A percentile compares a stretch with the other conserved stretches of the same genome.
Evolutionary conservation across 345 rosid genomes (phyloP).

Genomic region (Bruguiera parviflora): DNA sequence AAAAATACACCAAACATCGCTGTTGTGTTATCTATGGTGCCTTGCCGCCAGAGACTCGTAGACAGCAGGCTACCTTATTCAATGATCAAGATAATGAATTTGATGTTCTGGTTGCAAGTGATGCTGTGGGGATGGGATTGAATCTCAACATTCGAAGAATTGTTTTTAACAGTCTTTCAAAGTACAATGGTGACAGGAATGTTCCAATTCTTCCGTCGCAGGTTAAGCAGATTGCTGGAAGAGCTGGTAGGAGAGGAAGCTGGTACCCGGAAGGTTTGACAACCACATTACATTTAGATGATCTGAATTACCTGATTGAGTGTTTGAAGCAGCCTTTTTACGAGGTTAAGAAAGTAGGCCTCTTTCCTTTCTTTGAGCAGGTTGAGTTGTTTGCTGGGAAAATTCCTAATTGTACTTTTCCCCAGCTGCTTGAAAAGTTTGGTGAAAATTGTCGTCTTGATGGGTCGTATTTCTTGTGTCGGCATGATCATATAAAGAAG

Average conservation of each 20-base stretch:
- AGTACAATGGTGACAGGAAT: constrained; percentile 79
- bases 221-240: constrained; percentile 93
- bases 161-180: constrained; percentile 64
- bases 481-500: constrained; percentile 79
- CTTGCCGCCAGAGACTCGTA: constrained; percentile 89
- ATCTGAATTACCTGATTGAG: constrained; percentile 68
- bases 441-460: constrained; percentile 77
- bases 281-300: constrained; percentile 67
- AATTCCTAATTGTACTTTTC: constrained; percentile 48
- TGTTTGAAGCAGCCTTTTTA: constrained; percentile 87
- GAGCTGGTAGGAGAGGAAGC: constrained; percentile 97
- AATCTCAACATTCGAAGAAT: constrained; percentile 92
- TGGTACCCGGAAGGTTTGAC: constrained; percentile 84
- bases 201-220: constrained; percentile 84
- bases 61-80: constrained; percentile 88
- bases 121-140: constrained; percentile 96
- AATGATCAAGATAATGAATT: constrained; percentile 82
- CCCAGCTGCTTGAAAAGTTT: constrained; percentile 68
- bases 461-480: constrained; percentile 79
- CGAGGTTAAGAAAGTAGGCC: constrained; percentile 71
- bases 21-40: constrained; percentile 98
- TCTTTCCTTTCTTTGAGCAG: constrained; percentile 93
- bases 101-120: constrained; percentile 95
- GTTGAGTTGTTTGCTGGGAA: constrained; percentile 83
- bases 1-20: constrained; percentile 72